phyloP scores from a whole-genome alignment of 129 eudicot genomes.

The Kitagawia praeruptora region DNA sequence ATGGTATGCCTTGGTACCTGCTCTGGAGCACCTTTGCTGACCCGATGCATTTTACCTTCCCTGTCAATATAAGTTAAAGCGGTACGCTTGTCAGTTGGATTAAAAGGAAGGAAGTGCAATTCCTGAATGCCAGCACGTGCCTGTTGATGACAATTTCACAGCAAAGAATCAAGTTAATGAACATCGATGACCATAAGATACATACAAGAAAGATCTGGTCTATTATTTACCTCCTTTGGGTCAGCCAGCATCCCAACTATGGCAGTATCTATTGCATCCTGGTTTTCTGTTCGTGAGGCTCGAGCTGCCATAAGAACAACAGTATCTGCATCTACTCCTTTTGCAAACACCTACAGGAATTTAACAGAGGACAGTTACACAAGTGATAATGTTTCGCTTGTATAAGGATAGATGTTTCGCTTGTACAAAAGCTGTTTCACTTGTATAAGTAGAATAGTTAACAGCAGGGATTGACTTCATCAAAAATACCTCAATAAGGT shows the following conservation, averaged over 20 bases:
- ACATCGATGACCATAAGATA: neutral
- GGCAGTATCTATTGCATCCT: conserved; percentile 97
- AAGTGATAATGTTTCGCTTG: neutral
- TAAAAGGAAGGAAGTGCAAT: conserved; percentile 94
- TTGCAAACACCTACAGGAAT: conserved; percentile 62
- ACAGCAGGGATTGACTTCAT: neutral
- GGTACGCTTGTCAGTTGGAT: conserved; percentile 93
- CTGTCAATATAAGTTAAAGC: conserved; percentile 83
- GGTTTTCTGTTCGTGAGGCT: conserved; percentile 93
- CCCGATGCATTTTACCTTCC: conserved; percentile 90
- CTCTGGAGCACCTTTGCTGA: conserved; percentile 99
- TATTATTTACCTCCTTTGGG: conserved; percentile 72
- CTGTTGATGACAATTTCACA: conserved; percentile 27
- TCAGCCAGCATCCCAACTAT: conserved; percentile 96
- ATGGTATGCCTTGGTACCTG: conserved; percentile 44
- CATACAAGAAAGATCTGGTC: neutral
- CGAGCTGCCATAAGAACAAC: conserved; percentile 98
- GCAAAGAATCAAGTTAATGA: conserved; percentile 3
- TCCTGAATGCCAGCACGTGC: conserved; percentile 97
- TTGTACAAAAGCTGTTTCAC: neutral
- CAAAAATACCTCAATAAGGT: conserved; percentile 76
- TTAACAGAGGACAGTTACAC: conserved; percentile 11
- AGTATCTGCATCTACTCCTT: conserved; percentile 88
- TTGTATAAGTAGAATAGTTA: neutral
- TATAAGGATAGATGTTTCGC: neutral